Conservation (phyloP, 805 yeast species). For the Maudiozyma turicensis region DNA sequence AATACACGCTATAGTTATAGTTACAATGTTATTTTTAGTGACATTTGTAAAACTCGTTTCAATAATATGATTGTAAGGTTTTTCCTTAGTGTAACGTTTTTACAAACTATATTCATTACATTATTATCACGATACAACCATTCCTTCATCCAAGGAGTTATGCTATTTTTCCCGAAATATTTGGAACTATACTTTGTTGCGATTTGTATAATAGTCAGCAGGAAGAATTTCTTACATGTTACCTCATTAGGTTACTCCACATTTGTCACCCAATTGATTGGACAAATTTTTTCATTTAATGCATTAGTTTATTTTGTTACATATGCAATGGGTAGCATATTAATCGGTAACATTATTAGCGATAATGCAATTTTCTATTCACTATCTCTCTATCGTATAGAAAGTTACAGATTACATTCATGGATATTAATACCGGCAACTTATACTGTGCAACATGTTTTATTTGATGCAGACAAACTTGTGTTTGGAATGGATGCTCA, state of each 20-base stretch:
- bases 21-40: conserved; percentile 33
- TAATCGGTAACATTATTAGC: conserved; percentile 18
- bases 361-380: conserved; percentile 11
- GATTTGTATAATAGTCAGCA: conserved; percentile 29
- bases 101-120: conserved; percentile 19
- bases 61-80: conserved; percentile 31
- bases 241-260: conserved; percentile 24
- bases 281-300: conserved; percentile 28
- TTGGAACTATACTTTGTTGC: conserved; percentile 23
- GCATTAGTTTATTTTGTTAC: conserved; percentile 17
- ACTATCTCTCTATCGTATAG: too few relatives aligned
- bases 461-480: conserved; percentile 48
- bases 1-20: conserved; percentile 22
- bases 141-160: conserved; percentile 17
- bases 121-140: conserved; percentile 12
- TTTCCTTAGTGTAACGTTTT: conserved; percentile 24
- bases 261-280: conserved; percentile 13
- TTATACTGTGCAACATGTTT: conserved; percentile 43
- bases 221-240: conserved; percentile 35
- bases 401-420: conserved; percentile 19
- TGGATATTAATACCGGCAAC: conserved; percentile 32
- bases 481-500: conserved; percentile 34
- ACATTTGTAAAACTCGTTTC: conserved; percentile 33
- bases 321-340: conserved; percentile 15
- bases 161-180: conserved; percentile 23